phyloP scores from a whole-genome alignment of 805 yeast species.

The Candida vartiovaarae region DNA sequence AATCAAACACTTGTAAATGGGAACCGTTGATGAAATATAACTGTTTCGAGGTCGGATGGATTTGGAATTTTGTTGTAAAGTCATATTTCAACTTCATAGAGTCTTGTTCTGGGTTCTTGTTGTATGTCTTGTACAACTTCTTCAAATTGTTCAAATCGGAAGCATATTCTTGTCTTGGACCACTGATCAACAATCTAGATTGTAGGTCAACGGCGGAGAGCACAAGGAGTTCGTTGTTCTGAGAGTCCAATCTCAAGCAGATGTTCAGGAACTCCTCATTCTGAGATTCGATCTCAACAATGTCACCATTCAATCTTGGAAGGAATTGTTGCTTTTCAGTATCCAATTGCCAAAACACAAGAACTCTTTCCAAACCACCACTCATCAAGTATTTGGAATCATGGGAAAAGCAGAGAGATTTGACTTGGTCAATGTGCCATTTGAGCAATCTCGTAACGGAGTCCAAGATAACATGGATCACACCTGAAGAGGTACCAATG shows the following conservation, averaged over 20 bases:
- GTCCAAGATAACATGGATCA: slow-evolving; percentile 33
- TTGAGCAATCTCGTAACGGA: slow-evolving; percentile 58
- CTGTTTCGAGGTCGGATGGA: slow-evolving; percentile 62
- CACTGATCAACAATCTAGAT: slow-evolving; percentile 56
- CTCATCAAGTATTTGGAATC: slow-evolving; percentile 74
- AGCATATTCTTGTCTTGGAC: slow-evolving; percentile 50
- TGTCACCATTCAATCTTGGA: slow-evolving; percentile 81
- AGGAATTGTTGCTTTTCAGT: slow-evolving; percentile 84
- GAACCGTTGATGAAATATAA: slow-evolving; percentile 63
- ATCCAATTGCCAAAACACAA: slow-evolving; percentile 87
- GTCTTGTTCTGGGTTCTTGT: slow-evolving; percentile 8
- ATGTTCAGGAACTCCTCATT: slow-evolving; percentile 22
- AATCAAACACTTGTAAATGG: slow-evolving; percentile 70
- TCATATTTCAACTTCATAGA: slow-evolving; percentile 37
- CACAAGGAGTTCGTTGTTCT: slow-evolving; percentile 40
- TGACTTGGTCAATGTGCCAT: slow-evolving; percentile 91
- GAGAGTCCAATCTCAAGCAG: slow-evolving; percentile 25
- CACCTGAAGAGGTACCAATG: slow-evolving; percentile 38
- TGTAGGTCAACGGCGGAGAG: slow-evolving; percentile 62
- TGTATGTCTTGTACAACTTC: slow-evolving; percentile 12
- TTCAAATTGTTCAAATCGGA: slow-evolving; percentile 25
- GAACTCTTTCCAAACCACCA: slow-evolving; percentile 88
- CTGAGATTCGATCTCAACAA: slow-evolving; percentile 48
- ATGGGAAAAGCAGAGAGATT: slow-evolving; percentile 59
- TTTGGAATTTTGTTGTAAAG: slow-evolving; percentile 51